Percentiles rank a stretch among this genome's conserved stretches.
Conservation (phyloP, 192 early-diverging fungal genomes). For the Coemansia sp. region DNA sequence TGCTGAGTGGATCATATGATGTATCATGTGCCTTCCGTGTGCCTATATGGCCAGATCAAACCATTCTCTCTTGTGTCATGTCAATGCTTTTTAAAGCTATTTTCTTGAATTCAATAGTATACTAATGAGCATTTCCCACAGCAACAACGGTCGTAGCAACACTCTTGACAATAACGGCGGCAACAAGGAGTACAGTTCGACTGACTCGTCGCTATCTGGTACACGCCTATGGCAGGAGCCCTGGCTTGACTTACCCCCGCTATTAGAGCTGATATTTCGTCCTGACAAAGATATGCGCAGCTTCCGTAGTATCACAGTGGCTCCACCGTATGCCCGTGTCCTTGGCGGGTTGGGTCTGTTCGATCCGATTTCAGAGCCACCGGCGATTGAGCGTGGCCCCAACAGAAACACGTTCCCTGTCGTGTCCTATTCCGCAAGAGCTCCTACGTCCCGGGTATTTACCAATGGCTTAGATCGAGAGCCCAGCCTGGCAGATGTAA, state of each 20-base stretch:
- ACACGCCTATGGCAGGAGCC: background rate
- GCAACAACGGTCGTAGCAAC: background rate
- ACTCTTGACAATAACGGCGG: background rate
- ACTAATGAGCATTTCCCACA: background rate
- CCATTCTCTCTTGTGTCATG: background rate
- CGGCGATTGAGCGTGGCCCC: background rate
- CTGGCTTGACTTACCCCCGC: background rate
- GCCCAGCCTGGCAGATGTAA: background rate
- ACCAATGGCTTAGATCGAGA: background rate
- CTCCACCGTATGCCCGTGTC: slow-evolving; percentile 40
- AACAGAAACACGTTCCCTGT: slow-evolving; percentile 26
- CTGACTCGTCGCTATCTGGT: background rate
- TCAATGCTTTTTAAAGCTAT: no score
- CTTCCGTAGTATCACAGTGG: background rate
- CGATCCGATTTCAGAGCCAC: slow-evolving; percentile 26
- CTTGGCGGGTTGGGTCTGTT: slow-evolving; percentile 39
- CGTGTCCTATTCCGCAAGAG: slow-evolving; percentile 16
- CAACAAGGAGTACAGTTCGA: background rate
- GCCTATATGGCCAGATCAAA: background rate
- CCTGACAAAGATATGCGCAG: background rate
- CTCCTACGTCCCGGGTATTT: background rate
- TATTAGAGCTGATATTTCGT: background rate
- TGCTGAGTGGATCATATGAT: background rate
- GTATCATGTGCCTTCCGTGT: background rate
- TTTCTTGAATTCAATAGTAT: background rate